Conservation (phyloP, 2,329 filamentous ascomycete genomes). For the Trichocomaceae sp. region DNA sequence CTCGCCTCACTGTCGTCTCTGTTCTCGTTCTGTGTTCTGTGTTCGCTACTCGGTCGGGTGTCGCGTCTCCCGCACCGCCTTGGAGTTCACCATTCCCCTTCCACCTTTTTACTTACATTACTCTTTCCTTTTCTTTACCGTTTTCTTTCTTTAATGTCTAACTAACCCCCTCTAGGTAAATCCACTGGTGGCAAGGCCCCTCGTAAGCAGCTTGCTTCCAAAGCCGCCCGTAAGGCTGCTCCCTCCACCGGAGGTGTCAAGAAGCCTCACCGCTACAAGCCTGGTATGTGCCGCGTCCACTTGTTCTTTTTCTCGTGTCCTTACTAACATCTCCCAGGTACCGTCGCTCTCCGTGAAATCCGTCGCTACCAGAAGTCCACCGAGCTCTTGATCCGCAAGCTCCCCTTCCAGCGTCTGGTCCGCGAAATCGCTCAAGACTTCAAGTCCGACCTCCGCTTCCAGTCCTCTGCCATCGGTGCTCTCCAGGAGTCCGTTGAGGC, state of each 20-base stretch:
- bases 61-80: too few relatives aligned
- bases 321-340: constrained; percentile 43
- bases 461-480: constrained; percentile 94
- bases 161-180: constrained; percentile 57
- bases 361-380: constrained; percentile 97
- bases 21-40: too few relatives aligned
- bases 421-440: constrained; percentile 96
- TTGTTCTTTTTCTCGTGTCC: not conserved
- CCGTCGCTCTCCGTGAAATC: constrained; percentile 97
- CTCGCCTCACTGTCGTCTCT: constrained; percentile 12
- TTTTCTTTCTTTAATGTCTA: constrained; percentile 13
- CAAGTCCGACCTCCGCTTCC: constrained; percentile 94
- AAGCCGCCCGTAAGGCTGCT: constrained; percentile 96
- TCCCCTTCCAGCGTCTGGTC: constrained; percentile 95
- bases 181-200: constrained; percentile 67
- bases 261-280: constrained; percentile 89
- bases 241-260: constrained; percentile 96
- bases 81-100: too few relatives aligned
- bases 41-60: constrained; percentile 15
- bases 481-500: constrained; percentile 98
- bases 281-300: constrained; percentile 46
- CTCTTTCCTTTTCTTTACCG: not conserved
- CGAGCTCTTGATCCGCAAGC: constrained; percentile 91
- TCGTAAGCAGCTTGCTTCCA: constrained; percentile 96
- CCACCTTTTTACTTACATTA: too few relatives aligned